Conservation (phyloP, 78 protist genomes). For the Creolimax fragrantissima region DNA sequence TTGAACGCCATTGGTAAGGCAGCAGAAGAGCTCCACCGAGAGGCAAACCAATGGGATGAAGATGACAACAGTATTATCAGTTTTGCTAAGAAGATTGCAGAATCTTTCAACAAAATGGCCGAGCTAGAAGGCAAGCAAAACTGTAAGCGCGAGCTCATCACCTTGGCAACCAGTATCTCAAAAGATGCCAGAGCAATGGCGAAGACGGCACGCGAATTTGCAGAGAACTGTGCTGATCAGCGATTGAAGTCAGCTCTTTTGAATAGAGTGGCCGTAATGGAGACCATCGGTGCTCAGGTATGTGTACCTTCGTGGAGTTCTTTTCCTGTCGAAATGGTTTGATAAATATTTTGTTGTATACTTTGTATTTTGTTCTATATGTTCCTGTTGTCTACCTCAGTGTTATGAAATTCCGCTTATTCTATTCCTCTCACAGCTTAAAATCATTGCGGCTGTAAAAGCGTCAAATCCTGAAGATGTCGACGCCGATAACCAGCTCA, state of each 20-base stretch:
- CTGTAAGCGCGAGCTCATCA: slow-evolving; percentile 20
- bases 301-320: too few species aligned
- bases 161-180: slow-evolving; percentile 2
- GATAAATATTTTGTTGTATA: too few species aligned
- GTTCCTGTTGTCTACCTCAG: too few species aligned
- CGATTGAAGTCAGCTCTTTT: not conserved
- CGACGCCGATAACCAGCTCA: slow-evolving; percentile 18
- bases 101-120: slow-evolving; percentile 19
- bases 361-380: too few species aligned
- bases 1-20: not conserved
- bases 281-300: slow-evolving; percentile 15
- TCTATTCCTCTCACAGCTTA: not conserved
- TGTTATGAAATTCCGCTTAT: too few species aligned
- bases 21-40: slow-evolving; percentile 18
- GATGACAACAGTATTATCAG: slow-evolving; percentile 2
- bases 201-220: not conserved
- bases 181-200: not conserved
- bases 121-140: not conserved
- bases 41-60: slow-evolving; percentile 18
- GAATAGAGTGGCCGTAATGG: not conserved
- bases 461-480: not conserved
- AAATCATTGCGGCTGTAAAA: slow-evolving; percentile 10
- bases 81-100: slow-evolving; percentile 8
- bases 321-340: too few species aligned
- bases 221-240: not conserved